These are phyloP conservation scores for Brassica nigra DNA, from an alignment of 345 rosid species.

Conservation along the genomic window DNA sequence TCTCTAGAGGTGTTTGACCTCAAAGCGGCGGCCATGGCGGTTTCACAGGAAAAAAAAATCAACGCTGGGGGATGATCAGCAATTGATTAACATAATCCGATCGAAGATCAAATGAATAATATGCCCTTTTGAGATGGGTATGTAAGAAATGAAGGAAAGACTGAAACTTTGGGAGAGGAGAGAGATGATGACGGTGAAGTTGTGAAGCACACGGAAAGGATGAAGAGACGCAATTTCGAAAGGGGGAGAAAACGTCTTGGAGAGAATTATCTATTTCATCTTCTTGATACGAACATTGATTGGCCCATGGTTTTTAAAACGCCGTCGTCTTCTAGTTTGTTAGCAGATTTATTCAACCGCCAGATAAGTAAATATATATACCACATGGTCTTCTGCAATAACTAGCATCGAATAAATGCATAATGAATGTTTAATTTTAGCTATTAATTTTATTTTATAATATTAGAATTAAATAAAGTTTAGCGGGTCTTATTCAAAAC, in stretches of 20 bases:
- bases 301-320: conserved; percentile 21
- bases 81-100: conserved; percentile 33
- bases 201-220: conserved; percentile 42
- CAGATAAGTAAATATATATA: too few relatives aligned
- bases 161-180: neutral
- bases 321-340: neutral
- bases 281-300: conserved; percentile 22
- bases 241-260: conserved; percentile 1
- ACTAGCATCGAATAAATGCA: neutral
- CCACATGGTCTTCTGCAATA: neutral
- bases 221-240: conserved; percentile 31
- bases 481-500: too few relatives aligned
- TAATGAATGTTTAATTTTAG: too few relatives aligned
- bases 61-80: neutral
- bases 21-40: conserved; percentile 73
- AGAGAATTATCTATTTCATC: conserved; percentile 19
- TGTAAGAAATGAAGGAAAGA: neutral
- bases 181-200: conserved; percentile 14
- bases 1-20: conserved; percentile 65
- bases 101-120: neutral
- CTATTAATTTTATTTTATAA: too few relatives aligned
- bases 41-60: conserved; percentile 2
- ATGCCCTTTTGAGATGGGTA: neutral
- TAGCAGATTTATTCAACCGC: neutral
- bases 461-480: too few relatives aligned